These are phyloP conservation scores for Neurospora africana DNA, from an alignment of 495 filamentous ascomycete species.

Conservation along the genomic window DNA sequence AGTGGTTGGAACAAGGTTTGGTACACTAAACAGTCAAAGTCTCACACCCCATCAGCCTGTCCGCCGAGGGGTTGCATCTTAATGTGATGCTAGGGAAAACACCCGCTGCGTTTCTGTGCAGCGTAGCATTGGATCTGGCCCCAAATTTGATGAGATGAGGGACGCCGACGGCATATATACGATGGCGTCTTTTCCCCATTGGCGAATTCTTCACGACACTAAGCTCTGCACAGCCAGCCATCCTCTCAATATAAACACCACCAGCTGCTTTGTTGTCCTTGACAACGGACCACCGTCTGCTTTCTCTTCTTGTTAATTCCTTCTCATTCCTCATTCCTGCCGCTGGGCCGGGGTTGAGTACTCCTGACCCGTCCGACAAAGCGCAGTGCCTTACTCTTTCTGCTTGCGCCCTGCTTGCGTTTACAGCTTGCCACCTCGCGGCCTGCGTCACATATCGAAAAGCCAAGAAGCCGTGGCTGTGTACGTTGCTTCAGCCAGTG, in stretches of 20 bases:
- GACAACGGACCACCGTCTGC: background rate
- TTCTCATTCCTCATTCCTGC: background rate
- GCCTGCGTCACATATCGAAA: background rate
- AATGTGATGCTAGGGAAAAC: background rate
- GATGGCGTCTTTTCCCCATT: background rate
- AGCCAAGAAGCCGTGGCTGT: background rate
- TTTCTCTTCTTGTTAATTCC: background rate
- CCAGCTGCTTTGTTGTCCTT: background rate
- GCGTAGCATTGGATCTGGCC: background rate
- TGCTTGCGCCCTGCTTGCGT: background rate
- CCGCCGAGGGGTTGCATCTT: background rate
- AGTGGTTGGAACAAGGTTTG: background rate
- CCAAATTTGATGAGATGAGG: background rate
- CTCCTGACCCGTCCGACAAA: background rate
- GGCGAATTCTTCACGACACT: background rate
- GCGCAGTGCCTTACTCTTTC: background rate
- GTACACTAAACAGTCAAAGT: background rate
- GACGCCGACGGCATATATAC: background rate
- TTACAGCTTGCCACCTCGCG: background rate
- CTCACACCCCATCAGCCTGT: background rate
- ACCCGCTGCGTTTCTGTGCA: background rate
- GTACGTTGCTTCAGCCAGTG: background rate
- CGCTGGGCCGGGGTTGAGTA: background rate
- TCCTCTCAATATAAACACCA: background rate
- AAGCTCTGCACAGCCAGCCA: background rate